Base-by-base conservation (phyloP, 1,284 basidiomycete genomes). In the Cutaneotrichosporon sp. region DNA sequence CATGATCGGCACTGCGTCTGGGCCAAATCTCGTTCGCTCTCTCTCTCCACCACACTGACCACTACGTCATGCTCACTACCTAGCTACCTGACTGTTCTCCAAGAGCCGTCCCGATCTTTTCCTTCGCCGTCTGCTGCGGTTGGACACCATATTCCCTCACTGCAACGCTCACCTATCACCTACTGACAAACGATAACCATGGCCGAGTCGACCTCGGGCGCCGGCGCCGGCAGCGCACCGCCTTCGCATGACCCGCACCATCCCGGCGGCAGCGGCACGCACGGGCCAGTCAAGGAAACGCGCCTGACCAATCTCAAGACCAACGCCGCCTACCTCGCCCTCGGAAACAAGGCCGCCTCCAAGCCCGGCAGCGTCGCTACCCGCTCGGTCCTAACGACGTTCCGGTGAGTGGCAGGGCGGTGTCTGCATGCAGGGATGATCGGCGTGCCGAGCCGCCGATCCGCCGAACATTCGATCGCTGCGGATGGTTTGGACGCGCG, bases 301-400 rank as follows among this genome's bases (percentile, higher is more conserved):
- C n/a, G 54, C 11, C 51, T 74, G 14, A 61, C 69, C 27, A 56
- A 54, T 9, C 66, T 71, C 27, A 75, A 76, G 64, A 67, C 69
- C n/a, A 80, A 80, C 54, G 56, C 77, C 10, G 58, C 64, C 11
- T 81, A 78, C 64, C 72, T 81, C 34, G 72, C 72, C 13, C 67
- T 79, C 6, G 79, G 79, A 0, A 68, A 70, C 2, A 67, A 64
- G 22, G 69, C 74, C 0, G 60, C 64, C 13, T 72, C 70, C 6
- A 72, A 71, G 8, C 80, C 80, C 4, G 64, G 66, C 7, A 73
- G 70, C 5, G 65, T 79, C 34, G 68, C 72, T 16, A 80, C 77
- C 0, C 59, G 80, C 6, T 74, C 76, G 0, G 62, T 73, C 0
- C 66, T 81, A 38, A 77, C 66, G 3, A 79, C 79, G 1, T 63